These are phyloP conservation scores for Exserohilum rostratum DNA, from an alignment of 2,329 filamentous ascomycete genomes.

Conservation along the genomic window DNA sequence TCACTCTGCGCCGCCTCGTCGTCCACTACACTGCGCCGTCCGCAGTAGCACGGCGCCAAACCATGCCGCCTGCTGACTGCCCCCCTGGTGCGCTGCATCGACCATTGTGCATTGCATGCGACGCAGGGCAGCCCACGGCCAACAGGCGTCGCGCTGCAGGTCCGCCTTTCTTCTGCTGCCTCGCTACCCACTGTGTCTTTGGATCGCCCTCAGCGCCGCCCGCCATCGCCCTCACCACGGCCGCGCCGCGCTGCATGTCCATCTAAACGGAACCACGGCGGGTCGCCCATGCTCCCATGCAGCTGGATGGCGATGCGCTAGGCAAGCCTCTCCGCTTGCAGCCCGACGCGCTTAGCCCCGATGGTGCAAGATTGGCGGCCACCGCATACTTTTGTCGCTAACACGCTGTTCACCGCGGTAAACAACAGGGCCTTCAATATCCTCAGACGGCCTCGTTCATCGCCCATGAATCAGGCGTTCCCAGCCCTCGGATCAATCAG, in stretches of 20 bases:
- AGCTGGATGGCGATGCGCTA: constrained; percentile 1
- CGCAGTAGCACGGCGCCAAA: neutral
- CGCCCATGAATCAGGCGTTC: neutral
- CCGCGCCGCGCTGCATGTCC: too few species aligned
- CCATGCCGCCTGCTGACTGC: neutral
- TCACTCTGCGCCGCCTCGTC: neutral
- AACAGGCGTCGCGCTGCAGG: too few species aligned
- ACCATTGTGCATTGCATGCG: neutral
- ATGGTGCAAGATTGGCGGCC: neutral
- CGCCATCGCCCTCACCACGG: too few species aligned
- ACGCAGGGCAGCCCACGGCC: neutral
- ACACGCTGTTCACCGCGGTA: neutral
- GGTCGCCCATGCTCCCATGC: neutral
- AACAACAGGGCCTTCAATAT: neutral
- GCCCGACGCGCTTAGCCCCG: neutral
- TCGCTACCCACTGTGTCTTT: too few species aligned
- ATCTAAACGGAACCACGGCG: neutral
- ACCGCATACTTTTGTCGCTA: neutral
- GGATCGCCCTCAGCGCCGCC: too few species aligned
- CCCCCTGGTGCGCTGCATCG: neutral
- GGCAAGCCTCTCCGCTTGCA: neutral
- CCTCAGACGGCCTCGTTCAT: neutral
- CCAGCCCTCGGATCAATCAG: too few species aligned
- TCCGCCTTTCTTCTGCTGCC: too few species aligned
- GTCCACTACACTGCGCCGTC: neutral